Conservation (phyloP, 1,284 basidiomycete genomes). For the Cutaneotrichosporon sp. region DNA sequence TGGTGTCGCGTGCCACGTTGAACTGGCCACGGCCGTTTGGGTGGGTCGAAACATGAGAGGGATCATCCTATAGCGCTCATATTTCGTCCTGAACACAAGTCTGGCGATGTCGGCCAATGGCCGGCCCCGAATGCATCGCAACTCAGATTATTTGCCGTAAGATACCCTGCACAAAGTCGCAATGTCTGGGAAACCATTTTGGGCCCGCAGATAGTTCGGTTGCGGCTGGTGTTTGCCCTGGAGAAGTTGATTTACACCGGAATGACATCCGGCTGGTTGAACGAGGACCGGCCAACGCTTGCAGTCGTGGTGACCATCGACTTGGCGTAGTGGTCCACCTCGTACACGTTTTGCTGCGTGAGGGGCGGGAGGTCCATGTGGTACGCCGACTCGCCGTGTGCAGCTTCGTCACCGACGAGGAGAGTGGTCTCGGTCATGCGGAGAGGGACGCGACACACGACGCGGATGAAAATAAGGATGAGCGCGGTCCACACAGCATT, state of each 20-base stretch:
- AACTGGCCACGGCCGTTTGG: too few relatives aligned
- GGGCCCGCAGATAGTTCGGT: not conserved
- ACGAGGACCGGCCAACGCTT: not conserved
- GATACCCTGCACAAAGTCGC: not conserved
- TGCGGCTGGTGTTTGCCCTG: not conserved
- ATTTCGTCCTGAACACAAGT: not conserved
- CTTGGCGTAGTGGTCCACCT: not conserved
- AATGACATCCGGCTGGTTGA: not conserved
- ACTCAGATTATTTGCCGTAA: not conserved
- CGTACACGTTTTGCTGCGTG: not conserved
- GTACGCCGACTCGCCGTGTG: slow-evolving; percentile 6
- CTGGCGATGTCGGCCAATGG: not conserved
- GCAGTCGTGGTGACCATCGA: not conserved
- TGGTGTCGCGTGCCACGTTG: too few relatives aligned
- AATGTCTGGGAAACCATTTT: not conserved
- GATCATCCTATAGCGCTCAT: too few relatives aligned
- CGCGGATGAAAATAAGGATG: not conserved
- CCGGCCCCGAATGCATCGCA: not conserved
- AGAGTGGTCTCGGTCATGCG: not conserved
- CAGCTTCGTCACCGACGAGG: slow-evolving; percentile 3
- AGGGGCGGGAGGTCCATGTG: not conserved
- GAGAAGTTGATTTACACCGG: not conserved
- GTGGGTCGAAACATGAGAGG: too few relatives aligned
- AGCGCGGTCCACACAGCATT: not conserved
- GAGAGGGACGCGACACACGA: not conserved